Conservation (phyloP, 2,329 filamentous ascomycete species). For the Bipolaris victoriae region DNA sequence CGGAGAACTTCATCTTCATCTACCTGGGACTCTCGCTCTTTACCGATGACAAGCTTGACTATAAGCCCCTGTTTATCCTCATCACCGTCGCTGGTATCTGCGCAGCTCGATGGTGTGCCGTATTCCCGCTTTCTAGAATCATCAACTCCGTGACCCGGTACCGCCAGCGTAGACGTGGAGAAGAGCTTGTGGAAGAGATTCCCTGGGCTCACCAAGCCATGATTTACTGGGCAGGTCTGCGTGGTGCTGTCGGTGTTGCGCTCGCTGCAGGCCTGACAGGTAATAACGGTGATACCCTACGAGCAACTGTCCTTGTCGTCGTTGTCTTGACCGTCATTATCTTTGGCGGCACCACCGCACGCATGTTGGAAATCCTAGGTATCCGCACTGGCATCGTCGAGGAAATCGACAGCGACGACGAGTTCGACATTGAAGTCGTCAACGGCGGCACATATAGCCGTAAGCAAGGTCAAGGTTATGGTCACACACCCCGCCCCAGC, state of each 20-base stretch:
- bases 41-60: slow-evolving; percentile 84
- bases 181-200: slow-evolving; percentile 75
- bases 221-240: slow-evolving; percentile 98
- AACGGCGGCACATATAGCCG: slow-evolving; percentile 78
- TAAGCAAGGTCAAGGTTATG: slow-evolving; percentile 76
- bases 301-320: slow-evolving; percentile 95
- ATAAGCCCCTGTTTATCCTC: slow-evolving; percentile 94
- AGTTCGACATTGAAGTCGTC: slow-evolving; percentile 88
- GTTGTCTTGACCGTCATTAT: slow-evolving; percentile 98
- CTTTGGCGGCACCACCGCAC: slow-evolving; percentile 94
- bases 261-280: slow-evolving; percentile 87
- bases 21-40: slow-evolving; percentile 95
- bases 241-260: slow-evolving; percentile 93
- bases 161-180: slow-evolving; percentile 74
- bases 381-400: slow-evolving; percentile 96
- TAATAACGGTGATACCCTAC: slow-evolving; percentile 78
- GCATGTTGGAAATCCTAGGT: slow-evolving; percentile 97
- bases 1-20: slow-evolving; percentile 99
- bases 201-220: slow-evolving; percentile 98
- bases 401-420: slow-evolving; percentile 95
- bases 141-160: slow-evolving; percentile 96
- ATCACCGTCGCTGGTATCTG: slow-evolving; percentile 92
- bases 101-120: slow-evolving; percentile 87
- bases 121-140: slow-evolving; percentile 86
- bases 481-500: slow-evolving; percentile 70